phyloP scores from a whole-genome alignment of 176 grass and related monocot species.

The Cenchrus americanus region DNA sequence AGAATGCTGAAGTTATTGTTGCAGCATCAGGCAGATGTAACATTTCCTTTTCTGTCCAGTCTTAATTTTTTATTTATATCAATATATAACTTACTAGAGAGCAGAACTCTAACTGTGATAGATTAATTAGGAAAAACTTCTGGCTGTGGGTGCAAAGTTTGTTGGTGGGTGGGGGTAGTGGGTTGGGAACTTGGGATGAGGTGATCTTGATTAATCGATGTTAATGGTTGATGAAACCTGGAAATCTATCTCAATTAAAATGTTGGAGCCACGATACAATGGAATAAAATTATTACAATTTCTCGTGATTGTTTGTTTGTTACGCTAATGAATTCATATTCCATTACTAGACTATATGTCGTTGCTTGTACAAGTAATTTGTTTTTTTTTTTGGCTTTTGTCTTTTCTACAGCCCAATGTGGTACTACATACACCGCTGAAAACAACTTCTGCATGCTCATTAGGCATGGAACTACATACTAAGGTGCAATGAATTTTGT shows the following conservation, averaged over 20 bases:
- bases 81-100: background rate
- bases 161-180: no score
- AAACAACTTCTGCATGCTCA: background rate
- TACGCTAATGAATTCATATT: background rate
- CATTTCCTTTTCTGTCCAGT: background rate
- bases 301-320: background rate
- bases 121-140: background rate
- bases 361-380: background rate
- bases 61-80: background rate
- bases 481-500: background rate
- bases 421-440: conserved; percentile 2
- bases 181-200: no score
- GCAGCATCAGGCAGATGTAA: conserved; percentile 33
- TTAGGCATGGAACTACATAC: background rate
- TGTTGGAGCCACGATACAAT: background rate
- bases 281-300: background rate
- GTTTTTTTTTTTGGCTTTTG: background rate
- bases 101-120: background rate
- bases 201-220: no score
- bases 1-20: conserved; percentile 33
- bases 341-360: background rate
- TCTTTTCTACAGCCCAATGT: conserved; percentile 12
- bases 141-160: background rate
- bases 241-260: background rate
- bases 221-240: no score